phyloP scores from a whole-genome alignment of 805 yeast genomes.

The Yarrowia sp. region DNA sequence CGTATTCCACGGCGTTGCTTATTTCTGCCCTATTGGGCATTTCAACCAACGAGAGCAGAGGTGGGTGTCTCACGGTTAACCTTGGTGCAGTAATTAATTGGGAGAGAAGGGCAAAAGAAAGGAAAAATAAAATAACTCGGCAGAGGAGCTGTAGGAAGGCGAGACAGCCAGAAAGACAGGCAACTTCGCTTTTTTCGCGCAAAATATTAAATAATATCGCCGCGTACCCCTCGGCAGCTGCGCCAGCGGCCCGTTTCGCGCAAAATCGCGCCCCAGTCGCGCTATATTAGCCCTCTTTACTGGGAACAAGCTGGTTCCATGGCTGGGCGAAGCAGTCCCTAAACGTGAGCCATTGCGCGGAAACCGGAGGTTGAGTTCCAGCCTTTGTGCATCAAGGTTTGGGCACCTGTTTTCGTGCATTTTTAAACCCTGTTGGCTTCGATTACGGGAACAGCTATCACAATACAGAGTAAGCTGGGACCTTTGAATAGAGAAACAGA shows the following conservation, averaged over 20 bases:
- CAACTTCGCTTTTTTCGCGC: too few species aligned
- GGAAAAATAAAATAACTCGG: neutral
- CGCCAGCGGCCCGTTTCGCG: neutral
- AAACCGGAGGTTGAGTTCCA: neutral
- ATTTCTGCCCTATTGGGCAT: constrained; percentile 11
- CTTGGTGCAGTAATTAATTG: neutral
- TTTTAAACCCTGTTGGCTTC: constrained; percentile 4
- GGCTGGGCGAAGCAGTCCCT: neutral
- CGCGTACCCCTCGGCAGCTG: neutral
- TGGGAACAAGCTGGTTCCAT: too few species aligned
- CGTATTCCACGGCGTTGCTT: neutral
- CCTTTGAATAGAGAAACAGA: neutral
- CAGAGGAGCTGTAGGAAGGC: neutral
- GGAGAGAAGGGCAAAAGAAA: neutral
- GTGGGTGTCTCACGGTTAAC: constrained; percentile 5
- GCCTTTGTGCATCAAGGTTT: neutral
- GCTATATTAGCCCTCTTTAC: too few species aligned
- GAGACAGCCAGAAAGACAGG: neutral
- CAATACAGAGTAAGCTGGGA: neutral
- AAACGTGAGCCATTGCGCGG: neutral
- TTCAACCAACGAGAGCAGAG: neutral
- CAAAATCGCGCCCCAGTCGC: neutral
- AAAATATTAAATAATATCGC: too few species aligned
- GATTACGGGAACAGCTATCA: neutral
- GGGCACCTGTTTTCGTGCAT: constrained; percentile 16